Conservation (phyloP, 257 asterid species). For the Lantana camara region DNA sequence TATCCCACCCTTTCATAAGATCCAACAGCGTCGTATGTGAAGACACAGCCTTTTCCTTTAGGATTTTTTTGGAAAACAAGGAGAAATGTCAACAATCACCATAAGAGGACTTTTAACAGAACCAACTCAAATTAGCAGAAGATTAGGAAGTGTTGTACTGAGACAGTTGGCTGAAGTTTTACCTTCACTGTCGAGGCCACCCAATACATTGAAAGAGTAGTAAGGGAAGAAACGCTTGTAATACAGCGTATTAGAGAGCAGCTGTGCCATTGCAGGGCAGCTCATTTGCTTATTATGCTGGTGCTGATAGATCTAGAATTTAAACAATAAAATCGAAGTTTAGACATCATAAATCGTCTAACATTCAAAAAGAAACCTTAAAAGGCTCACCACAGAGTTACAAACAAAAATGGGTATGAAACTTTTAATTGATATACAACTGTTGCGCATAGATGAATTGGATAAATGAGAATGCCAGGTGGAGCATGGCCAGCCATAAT, state of each 20-base stretch:
- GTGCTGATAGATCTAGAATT: slow-evolving; percentile 73
- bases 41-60: slow-evolving; percentile 77
- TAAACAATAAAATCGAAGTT: slow-evolving; percentile 5
- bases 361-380: neutral
- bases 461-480: neutral
- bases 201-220: slow-evolving; percentile 86
- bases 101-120: neutral
- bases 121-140: slow-evolving; percentile 8
- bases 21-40: slow-evolving; percentile 79
- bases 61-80: slow-evolving; percentile 12
- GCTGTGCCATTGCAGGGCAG: slow-evolving; percentile 97
- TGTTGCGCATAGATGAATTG: neutral
- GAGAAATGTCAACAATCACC: slow-evolving; percentile 6
- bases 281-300: slow-evolving; percentile 98
- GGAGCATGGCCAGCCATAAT: neutral
- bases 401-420: neutral
- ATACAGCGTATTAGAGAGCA: slow-evolving; percentile 85
- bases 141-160: neutral
- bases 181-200: slow-evolving; percentile 96
- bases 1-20: slow-evolving; percentile 94
- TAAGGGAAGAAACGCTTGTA: slow-evolving; percentile 94
- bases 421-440: neutral
- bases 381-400: neutral
- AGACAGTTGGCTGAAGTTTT: slow-evolving; percentile 14
- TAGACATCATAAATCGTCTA: neutral